Base-by-base conservation (phyloP, 305 asterid genomes). In the Rubia peregrina region DNA sequence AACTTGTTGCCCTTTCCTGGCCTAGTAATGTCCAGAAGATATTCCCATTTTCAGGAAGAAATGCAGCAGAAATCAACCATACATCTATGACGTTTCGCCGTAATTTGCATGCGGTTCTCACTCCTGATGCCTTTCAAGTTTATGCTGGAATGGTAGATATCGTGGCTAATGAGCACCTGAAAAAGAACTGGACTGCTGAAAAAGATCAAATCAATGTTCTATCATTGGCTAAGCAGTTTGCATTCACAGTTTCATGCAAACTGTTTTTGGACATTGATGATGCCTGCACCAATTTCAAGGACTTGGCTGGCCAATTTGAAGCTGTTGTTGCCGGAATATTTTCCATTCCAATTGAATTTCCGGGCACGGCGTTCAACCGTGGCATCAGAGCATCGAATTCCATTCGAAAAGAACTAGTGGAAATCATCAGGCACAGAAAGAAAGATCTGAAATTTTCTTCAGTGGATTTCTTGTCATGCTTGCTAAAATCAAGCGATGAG, bases 291-390 rank as follows among this genome's bases (percentile, higher is more conserved):
- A 69, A 51, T 6, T 51, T 79, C 14, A 61, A 51, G 7, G 68
- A 59, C 14, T 53, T 75, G 6, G 63, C 41, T 1, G 65, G 70
- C 43, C 75, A 75, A 5, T 79, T 79, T 12, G 66, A 76, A 53
- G 69, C 33, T 1, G 30, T 79, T 30, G 65, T 53, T 3, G 65
- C 71, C 6, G 83, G 81, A 38, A 43, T 76, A 3, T 61, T 76
- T 7, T 61, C 66, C 4, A 61, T 61, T 33, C 66, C 66, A 1
- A 7, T 61, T 3, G 41, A 61, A 8, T 36, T 61, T 14, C 66
- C 66, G 0, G 66, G 66, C 9, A 33, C 66, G 8, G 16, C 66
- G 3, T 61, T 13, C 13, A 5, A 13, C 5, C 44, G 44, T 1
- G 66, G 66, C 4, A 61, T 61, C 66, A 61, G 33, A 14, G 66